Evolutionary conservation across 495 filamentous ascomycete species (phyloP), one percentile per base, ranked within the genome.

Genomic region (Opeltia flavorubescens): DNA sequence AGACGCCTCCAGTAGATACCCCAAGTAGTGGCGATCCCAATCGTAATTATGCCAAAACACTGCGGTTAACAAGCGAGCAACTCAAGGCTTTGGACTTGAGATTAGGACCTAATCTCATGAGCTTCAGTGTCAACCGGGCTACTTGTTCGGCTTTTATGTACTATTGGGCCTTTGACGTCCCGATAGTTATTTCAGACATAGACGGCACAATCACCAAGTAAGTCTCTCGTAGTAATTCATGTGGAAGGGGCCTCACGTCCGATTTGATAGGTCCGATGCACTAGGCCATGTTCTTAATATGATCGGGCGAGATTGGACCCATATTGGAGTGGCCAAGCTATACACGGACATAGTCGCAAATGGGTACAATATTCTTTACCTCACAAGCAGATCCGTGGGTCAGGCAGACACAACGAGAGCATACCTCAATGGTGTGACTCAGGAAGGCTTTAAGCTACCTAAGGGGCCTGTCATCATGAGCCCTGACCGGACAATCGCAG

Each of bases 251-350:
- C 36, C 21, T 52, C 20, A 23, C 35, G 34, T 24, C 42, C 12
- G 29, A 38, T 13, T 26, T 46, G 13, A 2, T 47, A 76, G 72
- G 48, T 95, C 89, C 5, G 91, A 99, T 67, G 91, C 89, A 4
- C 69, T 96, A 15, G 91, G 91, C n/a, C 91, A 99, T 52, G 88
- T 99, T 41, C 64, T 99, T 35, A 96, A 91, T 65, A 93, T 91
- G 83, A 87, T 99, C 48, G 91, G 91, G 25, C 82, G 91, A 47
- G 91, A 99, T 61, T 99, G 91, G 91, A 99, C 91, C 5, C 91
- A 99, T 62, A 71, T 83, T 13, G 91, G 91, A 15, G 91, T 99
- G 18, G 93, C 91, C 21, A 99, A 96, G 65, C 69, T 99, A 11
- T 99, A 95, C 63, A 86, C 81, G 13, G 91, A 99, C 50, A 99